Conservation (phyloP, 371 early-diverging fungal species). For the Actinomortierella wolfii region DNA sequence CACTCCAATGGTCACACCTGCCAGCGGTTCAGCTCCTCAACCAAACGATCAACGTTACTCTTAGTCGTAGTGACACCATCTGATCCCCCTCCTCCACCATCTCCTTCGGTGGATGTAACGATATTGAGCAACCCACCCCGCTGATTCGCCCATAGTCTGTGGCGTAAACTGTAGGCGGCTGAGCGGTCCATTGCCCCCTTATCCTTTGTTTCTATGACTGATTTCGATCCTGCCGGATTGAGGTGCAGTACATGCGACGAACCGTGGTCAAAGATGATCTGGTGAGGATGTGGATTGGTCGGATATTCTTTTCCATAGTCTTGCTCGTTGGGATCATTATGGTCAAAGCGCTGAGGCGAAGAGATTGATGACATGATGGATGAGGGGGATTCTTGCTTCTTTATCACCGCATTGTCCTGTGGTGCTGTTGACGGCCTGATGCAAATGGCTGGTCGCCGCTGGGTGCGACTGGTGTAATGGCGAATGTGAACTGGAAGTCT, state of each 20-base stretch:
- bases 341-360: too few relatives aligned
- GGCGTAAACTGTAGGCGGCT: conserved; percentile 2
- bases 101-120: conserved; percentile 1
- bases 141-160: conserved; percentile 23
- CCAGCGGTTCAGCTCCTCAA: conserved; percentile 44
- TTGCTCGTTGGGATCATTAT: too few relatives aligned
- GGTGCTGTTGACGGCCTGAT: conserved; percentile 2
- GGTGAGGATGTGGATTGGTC: too few relatives aligned
- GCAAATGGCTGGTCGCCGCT: conserved; percentile 26
- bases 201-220: conserved; percentile 12
- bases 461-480: conserved; percentile 29
- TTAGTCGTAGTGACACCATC: conserved; percentile 2
- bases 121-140: conserved; percentile 29
- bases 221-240: conserved; percentile 1
- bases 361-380: neutral
- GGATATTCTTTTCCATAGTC: too few relatives aligned
- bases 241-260: too few relatives aligned
- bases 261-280: too few relatives aligned
- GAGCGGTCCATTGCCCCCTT: conserved; percentile 9
- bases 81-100: neutral
- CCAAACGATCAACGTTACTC: conserved; percentile 24
- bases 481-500: conserved; percentile 34
- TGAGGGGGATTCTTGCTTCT: neutral
- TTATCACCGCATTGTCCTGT: neutral
- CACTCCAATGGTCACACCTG: too few relatives aligned